Base-by-base conservation (phyloP, 2,329 filamentous ascomycete genomes). In the Ambrosiella beaveri region DNA sequence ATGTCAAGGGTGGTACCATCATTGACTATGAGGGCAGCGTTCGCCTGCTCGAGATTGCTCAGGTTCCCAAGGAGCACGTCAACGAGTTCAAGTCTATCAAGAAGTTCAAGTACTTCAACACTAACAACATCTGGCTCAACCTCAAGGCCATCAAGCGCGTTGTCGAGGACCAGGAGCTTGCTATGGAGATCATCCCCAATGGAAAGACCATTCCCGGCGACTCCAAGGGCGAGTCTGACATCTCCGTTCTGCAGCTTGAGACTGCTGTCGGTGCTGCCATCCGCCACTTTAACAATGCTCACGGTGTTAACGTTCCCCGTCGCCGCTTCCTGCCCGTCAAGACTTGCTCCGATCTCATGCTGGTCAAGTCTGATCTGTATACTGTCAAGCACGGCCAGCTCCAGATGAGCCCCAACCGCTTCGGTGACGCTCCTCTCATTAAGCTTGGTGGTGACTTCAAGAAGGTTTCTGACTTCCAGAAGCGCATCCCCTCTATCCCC, bases 81-180 rank as follows among this genome's bases (percentile, higher is more conserved):
- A 97, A 98, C 76, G 93, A 98, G 77, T 98, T 98, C 88, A 98
- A 98, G 84, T 96, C 90, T 54, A 98, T 98, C 80, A 98, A 98
- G 85, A 98, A 98, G 81, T 98, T 98, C 86, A 96, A 95, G 81
- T 98, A 98, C 84, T 98, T 98, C 85, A 98, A 98, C 83, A 98
- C 93, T 74, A 98, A 98, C 86, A 98, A 98, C 82, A 96, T 98
- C 75, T 98, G 93, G 93, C 86, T 98, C 80, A 95, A 95, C 77
- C 80, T 96, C 66, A 84, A 88, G 70, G 93, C 93, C 65, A 86
- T 98, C 75, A 97, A 97, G 85, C 90, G 93, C 62, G 89, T 98
- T 57, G 93, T 98, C 7, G 93, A 97, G 81, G 89, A 94, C 73
- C 88, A 95, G 71, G 91, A 97, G 78, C 84, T 98, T 57, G 87